phyloP scores from a whole-genome alignment of 495 filamentous ascomycete species.

The Cryomyces antarcticus region DNA sequence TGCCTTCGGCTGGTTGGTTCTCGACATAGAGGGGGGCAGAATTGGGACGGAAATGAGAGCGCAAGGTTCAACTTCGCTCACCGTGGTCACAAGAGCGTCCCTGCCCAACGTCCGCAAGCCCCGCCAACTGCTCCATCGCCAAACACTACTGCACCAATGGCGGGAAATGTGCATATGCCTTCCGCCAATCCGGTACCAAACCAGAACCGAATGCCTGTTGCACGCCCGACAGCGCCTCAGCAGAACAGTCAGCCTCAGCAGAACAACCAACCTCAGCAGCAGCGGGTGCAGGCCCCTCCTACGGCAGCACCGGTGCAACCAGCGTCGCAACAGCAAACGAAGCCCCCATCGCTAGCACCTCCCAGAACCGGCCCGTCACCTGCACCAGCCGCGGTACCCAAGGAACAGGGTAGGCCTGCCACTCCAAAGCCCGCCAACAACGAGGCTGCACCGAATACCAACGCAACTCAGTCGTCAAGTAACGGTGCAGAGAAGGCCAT shows the following conservation, averaged over 20 bases:
- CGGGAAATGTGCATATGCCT: slow-evolving; percentile 20
- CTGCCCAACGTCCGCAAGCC: slow-evolving; percentile 23
- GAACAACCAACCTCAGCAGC: slow-evolving; percentile 17
- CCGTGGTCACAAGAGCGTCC: slow-evolving; percentile 39
- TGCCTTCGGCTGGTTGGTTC: slow-evolving; percentile 84
- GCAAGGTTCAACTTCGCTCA: slow-evolving; percentile 98
- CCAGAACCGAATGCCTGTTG: slow-evolving; percentile 18
- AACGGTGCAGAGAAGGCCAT: slow-evolving; percentile 12
- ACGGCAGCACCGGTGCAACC: slow-evolving; percentile 15
- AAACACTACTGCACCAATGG: slow-evolving; percentile 15
- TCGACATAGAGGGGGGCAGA: slow-evolving; percentile 82
- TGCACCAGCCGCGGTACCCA: slow-evolving; percentile 16
- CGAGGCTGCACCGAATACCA: slow-evolving; percentile 18
- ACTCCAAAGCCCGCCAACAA: slow-evolving; percentile 10
- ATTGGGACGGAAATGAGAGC: slow-evolving; percentile 98
- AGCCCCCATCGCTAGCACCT: slow-evolving; percentile 13
- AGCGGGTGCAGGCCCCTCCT: slow-evolving; percentile 10
- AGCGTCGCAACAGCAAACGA: slow-evolving; percentile 7
- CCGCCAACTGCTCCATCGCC: slow-evolving; percentile 30
- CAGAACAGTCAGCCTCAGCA: slow-evolving; percentile 18
- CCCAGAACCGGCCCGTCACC: slow-evolving; percentile 24
- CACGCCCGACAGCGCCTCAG: slow-evolving; percentile 20
- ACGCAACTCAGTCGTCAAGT: slow-evolving; percentile 5
- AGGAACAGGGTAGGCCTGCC: slow-evolving; percentile 25
- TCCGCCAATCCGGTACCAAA: slow-evolving; percentile 3